Evolutionary conservation across 345 rosid genomes (phyloP).

Genomic region (Capsella bursapastoris): DNA sequence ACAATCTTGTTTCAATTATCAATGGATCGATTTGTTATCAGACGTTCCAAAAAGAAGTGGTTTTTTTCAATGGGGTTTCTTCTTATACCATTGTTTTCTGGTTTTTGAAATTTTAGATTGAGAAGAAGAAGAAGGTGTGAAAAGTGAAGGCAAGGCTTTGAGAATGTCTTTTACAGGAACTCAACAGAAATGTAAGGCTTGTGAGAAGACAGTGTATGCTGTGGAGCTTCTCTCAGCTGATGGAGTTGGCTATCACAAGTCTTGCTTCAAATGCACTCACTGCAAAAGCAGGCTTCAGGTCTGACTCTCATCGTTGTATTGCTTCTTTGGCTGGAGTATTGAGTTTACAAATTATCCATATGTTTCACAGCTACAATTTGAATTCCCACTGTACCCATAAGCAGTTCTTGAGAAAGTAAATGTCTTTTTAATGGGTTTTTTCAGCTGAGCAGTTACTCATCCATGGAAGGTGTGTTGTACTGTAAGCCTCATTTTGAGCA

Average conservation of each 20-base stretch:
- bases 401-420: constrained; percentile 25
- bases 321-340: not conserved
- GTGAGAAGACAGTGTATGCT: constrained; percentile 76
- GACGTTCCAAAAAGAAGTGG: not conserved
- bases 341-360: not conserved
- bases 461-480: constrained; percentile 74
- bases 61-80: not conserved
- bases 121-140: not conserved
- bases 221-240: constrained; percentile 75
- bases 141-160: constrained; percentile 15
- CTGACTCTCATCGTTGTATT: not conserved
- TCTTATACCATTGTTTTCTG: constrained; percentile 2
- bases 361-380: no score
- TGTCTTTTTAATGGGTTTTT: constrained; percentile 8
- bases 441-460: constrained; percentile 72
- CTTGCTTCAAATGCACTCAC: constrained; percentile 88
- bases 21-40: constrained; percentile 11
- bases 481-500: constrained; percentile 94
- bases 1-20: not conserved
- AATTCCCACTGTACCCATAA: not conserved
- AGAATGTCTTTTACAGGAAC: constrained; percentile 67
- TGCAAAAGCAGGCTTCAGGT: constrained; percentile 86
- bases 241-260: constrained; percentile 79
- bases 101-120: not conserved
- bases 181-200: constrained; percentile 77